Evolutionary conservation across 1,284 basidiomycete genomes (phyloP).

Genomic region (Vanrija pseudolonga): DNA sequence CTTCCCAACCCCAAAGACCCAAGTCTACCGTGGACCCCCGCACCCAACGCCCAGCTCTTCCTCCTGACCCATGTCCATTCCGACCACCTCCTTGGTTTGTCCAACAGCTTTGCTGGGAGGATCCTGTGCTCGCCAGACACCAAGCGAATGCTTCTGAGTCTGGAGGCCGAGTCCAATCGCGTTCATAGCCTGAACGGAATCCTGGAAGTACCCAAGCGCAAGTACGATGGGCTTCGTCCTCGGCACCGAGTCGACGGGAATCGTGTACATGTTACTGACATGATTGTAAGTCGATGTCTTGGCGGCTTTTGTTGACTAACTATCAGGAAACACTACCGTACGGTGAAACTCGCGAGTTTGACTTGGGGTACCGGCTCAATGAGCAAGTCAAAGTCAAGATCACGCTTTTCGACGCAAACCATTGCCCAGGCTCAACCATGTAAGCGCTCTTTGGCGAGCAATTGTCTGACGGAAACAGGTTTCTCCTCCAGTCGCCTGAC

Average conservation of each 20-base stretch:
- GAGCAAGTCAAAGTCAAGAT: conserved; percentile 59
- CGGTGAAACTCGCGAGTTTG: conserved; percentile 57
- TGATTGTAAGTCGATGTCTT: conserved; percentile 24
- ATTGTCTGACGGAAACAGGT: conserved; percentile 56
- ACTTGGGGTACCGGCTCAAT: conserved; percentile 53
- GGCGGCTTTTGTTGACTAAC: background rate
- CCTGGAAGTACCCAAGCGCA: conserved; percentile 58
- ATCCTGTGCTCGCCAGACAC: conserved; percentile 74
- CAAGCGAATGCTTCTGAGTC: conserved; percentile 72
- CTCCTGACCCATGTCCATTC: conserved; percentile 80
- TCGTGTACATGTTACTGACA: conserved; percentile 36
- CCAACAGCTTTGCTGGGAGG: conserved; percentile 39
- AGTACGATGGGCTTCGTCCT: conserved; percentile 27
- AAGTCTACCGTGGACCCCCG: conserved; percentile 7
- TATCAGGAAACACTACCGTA: conserved; percentile 31
- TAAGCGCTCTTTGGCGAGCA: conserved; percentile 47
- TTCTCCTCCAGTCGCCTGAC: conserved; percentile 70
- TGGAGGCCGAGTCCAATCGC: conserved; percentile 66
- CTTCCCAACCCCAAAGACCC: conserved; percentile 12
- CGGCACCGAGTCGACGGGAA: background rate
- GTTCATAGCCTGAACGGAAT: conserved; percentile 55
- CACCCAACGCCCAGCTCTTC: conserved; percentile 59
- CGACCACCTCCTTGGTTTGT: conserved; percentile 58
- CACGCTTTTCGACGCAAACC: conserved; percentile 85
- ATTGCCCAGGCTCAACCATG: conserved; percentile 92